Conservation (phyloP, 371 early-diverging fungal species). For the Haplosporangium sp. region DNA sequence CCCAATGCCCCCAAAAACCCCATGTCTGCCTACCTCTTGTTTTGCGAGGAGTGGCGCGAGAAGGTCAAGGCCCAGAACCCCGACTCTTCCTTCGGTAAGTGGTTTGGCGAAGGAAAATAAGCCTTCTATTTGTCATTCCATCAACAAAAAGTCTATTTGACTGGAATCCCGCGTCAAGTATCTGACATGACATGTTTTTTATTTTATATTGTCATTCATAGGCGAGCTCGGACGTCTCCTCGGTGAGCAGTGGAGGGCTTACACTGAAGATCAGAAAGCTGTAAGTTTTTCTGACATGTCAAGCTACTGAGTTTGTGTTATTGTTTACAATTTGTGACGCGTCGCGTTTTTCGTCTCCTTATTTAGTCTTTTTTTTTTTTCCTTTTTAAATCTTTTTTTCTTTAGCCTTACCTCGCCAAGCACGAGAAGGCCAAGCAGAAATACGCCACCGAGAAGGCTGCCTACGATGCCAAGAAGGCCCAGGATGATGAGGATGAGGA, state of each 20-base stretch:
- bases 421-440: constrained; percentile 54
- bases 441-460: constrained; percentile 44
- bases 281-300: constrained; percentile 48
- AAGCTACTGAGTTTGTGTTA: too few species aligned
- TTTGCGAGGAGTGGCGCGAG: constrained; percentile 79
- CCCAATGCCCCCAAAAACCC: constrained; percentile 86
- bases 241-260: constrained; percentile 83
- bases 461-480: constrained; percentile 52
- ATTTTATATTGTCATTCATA: constrained; percentile 27
- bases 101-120: background rate
- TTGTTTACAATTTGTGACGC: constrained; percentile 17
- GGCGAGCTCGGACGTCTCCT: constrained; percentile 82
- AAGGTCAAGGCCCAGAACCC: constrained; percentile 82
- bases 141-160: background rate
- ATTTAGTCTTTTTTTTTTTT: background rate
- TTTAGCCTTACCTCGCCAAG: constrained; percentile 53
- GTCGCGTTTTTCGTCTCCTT: constrained; percentile 1
- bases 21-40: constrained; percentile 86
- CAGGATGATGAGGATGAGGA: constrained; percentile 36
- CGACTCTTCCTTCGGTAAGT: constrained; percentile 80
- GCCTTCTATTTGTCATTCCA: background rate
- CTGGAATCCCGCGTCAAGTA: background rate
- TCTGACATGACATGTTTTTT: background rate
- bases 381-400: constrained; percentile 1
- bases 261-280: constrained; percentile 72